phyloP scores from a whole-genome alignment of 2,329 filamentous ascomycete species.

The Aspergillus versicolor region DNA sequence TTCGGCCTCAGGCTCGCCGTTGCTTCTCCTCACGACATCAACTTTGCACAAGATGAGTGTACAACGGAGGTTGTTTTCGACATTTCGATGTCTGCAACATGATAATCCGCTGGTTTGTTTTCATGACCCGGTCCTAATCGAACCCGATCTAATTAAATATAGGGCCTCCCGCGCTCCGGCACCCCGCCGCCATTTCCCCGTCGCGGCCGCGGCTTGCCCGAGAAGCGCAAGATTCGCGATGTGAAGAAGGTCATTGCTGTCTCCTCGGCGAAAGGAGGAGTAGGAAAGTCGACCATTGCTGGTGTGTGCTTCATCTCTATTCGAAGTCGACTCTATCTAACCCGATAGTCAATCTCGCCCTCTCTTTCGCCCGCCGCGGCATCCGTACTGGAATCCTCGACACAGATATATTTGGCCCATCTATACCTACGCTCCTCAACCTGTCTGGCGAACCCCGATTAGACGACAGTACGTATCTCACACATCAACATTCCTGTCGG shows the following conservation, averaged over 20 bases:
- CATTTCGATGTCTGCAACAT: constrained; percentile 60
- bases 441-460: constrained; percentile 76
- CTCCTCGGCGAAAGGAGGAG: constrained; percentile 95
- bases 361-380: constrained; percentile 80
- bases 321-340: background rate
- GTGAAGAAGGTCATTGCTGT: constrained; percentile 95
- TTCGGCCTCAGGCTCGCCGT: constrained; percentile 2
- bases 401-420: constrained; percentile 95
- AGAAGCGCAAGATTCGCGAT: constrained; percentile 75
- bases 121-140: background rate
- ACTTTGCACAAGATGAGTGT: constrained; percentile 16
- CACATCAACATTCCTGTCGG: background rate
- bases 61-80: constrained; percentile 55
- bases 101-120: constrained; percentile 77
- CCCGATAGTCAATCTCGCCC: constrained; percentile 68
- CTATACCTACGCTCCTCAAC: constrained; percentile 85
- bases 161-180: constrained; percentile 84
- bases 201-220: constrained; percentile 71
- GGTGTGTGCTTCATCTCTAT: constrained; percentile 48
- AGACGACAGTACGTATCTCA: constrained; percentile 62
- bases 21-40: background rate
- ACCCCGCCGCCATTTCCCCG: constrained; percentile 66
- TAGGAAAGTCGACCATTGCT: constrained; percentile 92
- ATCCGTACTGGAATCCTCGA: constrained; percentile 85
- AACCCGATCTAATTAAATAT: background rate